These are phyloP conservation scores for Lactarius quietus DNA, from an alignment of 768 basidiomycete genomes.

Conservation along the genomic window DNA sequence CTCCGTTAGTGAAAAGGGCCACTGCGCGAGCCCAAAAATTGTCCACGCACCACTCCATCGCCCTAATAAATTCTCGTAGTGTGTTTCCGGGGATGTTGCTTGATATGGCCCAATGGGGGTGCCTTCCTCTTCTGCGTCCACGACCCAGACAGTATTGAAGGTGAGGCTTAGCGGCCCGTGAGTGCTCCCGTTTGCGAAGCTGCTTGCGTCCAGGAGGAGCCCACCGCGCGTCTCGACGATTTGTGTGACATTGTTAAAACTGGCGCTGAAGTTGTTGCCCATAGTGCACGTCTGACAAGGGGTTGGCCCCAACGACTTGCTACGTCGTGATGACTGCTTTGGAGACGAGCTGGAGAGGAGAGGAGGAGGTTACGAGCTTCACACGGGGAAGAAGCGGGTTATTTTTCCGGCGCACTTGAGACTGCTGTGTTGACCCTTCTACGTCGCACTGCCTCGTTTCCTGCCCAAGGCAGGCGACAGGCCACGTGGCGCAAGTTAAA, in stretches of 20 bases:
- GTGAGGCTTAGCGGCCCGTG: constrained; percentile 6
- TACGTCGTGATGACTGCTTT: neutral
- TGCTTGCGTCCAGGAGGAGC: constrained; percentile 16
- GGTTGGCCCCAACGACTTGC: too few species aligned
- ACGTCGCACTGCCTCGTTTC: neutral
- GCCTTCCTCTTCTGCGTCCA: neutral
- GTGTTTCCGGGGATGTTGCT: neutral
- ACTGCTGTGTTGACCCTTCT: neutral
- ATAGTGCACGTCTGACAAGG: neutral
- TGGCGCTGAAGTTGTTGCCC: constrained; percentile 14
- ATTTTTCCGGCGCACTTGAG: neutral
- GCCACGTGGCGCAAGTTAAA: neutral
- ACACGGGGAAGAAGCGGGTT: neutral
- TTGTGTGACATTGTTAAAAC: constrained; percentile 12
- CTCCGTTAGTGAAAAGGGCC: constrained; percentile 1
- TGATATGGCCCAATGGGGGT: constrained; percentile 16
- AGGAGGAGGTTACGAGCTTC: neutral
- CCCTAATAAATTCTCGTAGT: constrained; percentile 12
- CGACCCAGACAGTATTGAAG: constrained; percentile 16
- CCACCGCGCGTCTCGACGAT: constrained; percentile 9
- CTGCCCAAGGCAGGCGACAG: neutral
- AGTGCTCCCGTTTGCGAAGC: constrained; percentile 4
- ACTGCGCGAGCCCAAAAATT: neutral
- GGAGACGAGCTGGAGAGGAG: too few species aligned
- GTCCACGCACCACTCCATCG: constrained; percentile 16